Conservation (phyloP, 345 rosid species). For the Excoecaria agallocha region DNA sequence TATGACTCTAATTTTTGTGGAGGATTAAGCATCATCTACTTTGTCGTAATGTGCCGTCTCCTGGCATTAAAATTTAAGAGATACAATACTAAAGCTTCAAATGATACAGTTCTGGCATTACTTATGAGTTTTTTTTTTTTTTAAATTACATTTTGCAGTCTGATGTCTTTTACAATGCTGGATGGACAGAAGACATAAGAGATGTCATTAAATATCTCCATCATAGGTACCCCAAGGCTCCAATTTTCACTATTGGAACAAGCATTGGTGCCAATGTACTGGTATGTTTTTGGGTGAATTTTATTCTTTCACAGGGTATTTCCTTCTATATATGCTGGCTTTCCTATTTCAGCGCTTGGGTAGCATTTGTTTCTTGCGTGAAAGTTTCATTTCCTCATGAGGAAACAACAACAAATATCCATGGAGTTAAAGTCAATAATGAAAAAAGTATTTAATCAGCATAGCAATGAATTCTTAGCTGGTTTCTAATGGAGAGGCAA, state of each 20-base stretch:
- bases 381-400: too few relatives aligned
- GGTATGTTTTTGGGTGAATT: conserved; percentile 35
- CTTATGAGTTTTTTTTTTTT: neutral
- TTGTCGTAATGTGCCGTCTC: neutral
- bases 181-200: conserved; percentile 80
- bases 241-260: conserved; percentile 81
- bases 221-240: conserved; percentile 64
- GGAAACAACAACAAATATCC: too few relatives aligned
- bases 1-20: neutral
- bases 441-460: too few relatives aligned
- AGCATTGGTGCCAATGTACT: conserved; percentile 91
- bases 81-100: neutral
- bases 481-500: too few relatives aligned
- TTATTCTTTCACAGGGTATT: too few relatives aligned
- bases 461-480: too few relatives aligned
- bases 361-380: too few relatives aligned
- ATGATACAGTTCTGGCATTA: neutral
- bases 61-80: neutral
- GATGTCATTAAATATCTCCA: conserved; percentile 59
- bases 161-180: conserved; percentile 91
- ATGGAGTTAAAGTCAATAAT: too few relatives aligned
- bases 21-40: neutral
- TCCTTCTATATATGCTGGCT: too few relatives aligned
- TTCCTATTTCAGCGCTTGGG: too few relatives aligned
- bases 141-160: conserved; percentile 52